Conservation (phyloP, 768 basidiomycete genomes). For the Panaeolus cyanescens region DNA sequence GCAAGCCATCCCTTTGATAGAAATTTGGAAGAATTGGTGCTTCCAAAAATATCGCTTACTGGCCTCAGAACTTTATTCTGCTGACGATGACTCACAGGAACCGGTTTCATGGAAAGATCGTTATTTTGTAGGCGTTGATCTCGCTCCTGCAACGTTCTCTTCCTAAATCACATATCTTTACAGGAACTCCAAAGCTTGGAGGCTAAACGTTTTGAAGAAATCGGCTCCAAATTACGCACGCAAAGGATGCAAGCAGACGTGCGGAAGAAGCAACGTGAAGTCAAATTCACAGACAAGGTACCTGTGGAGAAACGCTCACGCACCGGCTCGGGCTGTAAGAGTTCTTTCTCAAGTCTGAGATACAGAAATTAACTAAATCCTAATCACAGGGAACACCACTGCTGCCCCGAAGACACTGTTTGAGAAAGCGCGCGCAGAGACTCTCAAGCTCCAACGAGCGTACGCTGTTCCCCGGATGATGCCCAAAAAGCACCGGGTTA, state of each 20-base stretch:
- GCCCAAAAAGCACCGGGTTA: conserved; percentile 45
- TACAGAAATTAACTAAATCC: conserved; percentile 15
- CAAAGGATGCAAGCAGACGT: conserved; percentile 72
- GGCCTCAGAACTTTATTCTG: conserved; percentile 47
- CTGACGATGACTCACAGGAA: conserved; percentile 38
- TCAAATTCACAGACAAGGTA: conserved; percentile 72
- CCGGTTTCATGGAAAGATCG: conserved; percentile 70
- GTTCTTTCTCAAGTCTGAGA: conserved; percentile 11
- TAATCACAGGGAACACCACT: conserved; percentile 35
- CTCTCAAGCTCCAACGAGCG: conserved; percentile 65
- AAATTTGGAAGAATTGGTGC: conserved; percentile 69
- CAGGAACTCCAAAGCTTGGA: conserved; percentile 62
- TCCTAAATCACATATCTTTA: conserved; percentile 6
- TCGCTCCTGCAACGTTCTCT: conserved; percentile 8
- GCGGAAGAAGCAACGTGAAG: conserved; percentile 74
- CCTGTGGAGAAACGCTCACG: conserved; percentile 68
- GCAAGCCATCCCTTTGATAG: conserved; percentile 32
- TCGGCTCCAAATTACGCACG: conserved; percentile 60
- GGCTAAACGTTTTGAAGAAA: conserved; percentile 63
- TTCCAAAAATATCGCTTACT: conserved; percentile 56
- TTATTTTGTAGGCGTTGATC: conserved; percentile 56
- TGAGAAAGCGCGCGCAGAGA: conserved; percentile 75
- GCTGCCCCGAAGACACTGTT: conserved; percentile 67
- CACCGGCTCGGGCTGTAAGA: conserved; percentile 49
- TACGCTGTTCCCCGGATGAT: conserved; percentile 59